Evolutionary conservation across 169 alveolate species (phyloP).

Genomic region (Theileria orientalis): DNA sequence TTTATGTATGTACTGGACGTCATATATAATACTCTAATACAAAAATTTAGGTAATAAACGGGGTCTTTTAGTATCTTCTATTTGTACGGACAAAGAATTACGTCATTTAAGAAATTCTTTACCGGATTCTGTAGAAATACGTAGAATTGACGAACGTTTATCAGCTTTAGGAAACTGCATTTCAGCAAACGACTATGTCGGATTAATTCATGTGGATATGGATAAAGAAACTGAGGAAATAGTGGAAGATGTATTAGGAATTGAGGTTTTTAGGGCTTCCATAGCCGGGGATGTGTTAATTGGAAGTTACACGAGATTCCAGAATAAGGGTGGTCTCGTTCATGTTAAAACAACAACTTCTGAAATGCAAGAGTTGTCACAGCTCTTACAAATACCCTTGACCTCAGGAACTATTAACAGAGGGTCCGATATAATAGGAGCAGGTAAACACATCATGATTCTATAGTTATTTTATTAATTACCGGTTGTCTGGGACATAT

Average conservation of each 20-base stretch:
- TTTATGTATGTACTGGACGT: no score
- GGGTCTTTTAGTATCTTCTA: constrained; percentile 96
- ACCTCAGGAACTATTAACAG: constrained; percentile 99
- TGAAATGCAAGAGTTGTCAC: constrained; percentile 96
- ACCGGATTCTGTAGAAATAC: constrained; percentile 93
- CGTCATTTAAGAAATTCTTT: constrained; percentile 93
- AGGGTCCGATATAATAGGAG: constrained; percentile 94
- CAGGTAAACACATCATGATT: constrained; percentile 71
- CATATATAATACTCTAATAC: neutral
- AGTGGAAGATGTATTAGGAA: constrained; percentile 94
- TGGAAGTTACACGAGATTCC: constrained; percentile 95
- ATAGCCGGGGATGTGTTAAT: constrained; percentile 98
- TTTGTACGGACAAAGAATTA: constrained; percentile 96
- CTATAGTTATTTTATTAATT: neutral
- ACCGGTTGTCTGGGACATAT: neutral
- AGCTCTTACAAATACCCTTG: constrained; percentile 92
- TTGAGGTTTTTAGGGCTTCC: constrained; percentile 97
- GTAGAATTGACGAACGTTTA: constrained; percentile 97
- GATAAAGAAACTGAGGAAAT: constrained; percentile 99
- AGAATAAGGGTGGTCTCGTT: constrained; percentile 96
- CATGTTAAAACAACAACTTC: constrained; percentile 96
- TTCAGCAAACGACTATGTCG: constrained; percentile 97
- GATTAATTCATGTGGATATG: constrained; percentile 96
- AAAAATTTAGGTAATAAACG: constrained; percentile 86
- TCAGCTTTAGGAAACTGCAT: constrained; percentile 98